Evolutionary conservation across 2,329 filamentous ascomycete genomes (phyloP).

Genomic region (Thermomyces lanuginosus): DNA sequence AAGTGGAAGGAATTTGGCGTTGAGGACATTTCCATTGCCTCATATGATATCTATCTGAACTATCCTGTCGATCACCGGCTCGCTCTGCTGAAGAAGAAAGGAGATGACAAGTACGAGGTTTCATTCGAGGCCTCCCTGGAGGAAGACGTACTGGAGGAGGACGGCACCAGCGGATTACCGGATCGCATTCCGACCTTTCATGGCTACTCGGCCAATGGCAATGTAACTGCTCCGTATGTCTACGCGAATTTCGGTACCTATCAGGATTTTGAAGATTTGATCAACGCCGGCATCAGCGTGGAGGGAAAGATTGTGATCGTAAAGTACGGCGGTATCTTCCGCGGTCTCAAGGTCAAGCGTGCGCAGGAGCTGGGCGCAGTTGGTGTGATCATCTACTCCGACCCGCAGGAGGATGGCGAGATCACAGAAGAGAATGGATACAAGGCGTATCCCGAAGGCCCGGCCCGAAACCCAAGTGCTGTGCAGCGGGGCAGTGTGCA

Average conservation of each 20-base stretch:
- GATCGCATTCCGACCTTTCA: conserved; percentile 80
- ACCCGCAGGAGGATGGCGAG: conserved; percentile 76
- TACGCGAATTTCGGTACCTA: conserved; percentile 88
- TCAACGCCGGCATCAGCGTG: conserved; percentile 56
- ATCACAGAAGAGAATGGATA: conserved; percentile 69
- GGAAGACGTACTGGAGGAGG: conserved; percentile 71
- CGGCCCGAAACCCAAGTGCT: conserved; percentile 71
- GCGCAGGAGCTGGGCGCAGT: conserved; percentile 82
- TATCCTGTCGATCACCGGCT: conserved; percentile 57
- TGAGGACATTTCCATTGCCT: conserved; percentile 37
- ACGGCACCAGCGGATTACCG: conserved; percentile 56
- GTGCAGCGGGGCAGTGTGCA: conserved; percentile 80
- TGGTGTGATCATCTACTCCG: conserved; percentile 68
- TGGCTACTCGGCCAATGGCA: conserved; percentile 81
- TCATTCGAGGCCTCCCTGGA: conserved; percentile 65
- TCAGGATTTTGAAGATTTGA: conserved; percentile 66
- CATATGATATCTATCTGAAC: conserved; percentile 65
- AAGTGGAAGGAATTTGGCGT: conserved; percentile 59
- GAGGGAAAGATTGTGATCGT: conserved; percentile 73
- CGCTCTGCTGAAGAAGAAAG: conserved; percentile 42
- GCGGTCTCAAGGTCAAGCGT: conserved; percentile 81
- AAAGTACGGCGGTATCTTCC: conserved; percentile 74
- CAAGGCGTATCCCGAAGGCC: conserved; percentile 65
- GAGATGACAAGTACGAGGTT: conserved; percentile 32
- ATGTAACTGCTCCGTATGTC: conserved; percentile 74